Percentiles rank a stretch among this genome's conserved stretches.
phyloP scores from a whole-genome alignment of 2,329 filamentous ascomycete species.

The Acarospora socialis region DNA sequence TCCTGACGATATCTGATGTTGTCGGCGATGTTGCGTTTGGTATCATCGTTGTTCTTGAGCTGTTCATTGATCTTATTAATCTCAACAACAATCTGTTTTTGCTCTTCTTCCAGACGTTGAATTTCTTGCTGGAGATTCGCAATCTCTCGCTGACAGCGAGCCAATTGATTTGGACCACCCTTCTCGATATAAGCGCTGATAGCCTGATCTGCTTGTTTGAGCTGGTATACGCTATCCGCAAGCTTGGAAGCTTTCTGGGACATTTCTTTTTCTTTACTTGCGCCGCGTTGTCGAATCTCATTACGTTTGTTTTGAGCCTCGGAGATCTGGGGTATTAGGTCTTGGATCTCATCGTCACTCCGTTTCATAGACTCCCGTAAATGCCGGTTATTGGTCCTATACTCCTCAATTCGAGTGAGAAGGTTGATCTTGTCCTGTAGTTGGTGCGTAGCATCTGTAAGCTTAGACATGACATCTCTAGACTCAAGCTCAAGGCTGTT shows the following conservation, averaged over 20 bases:
- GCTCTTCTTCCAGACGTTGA: constrained; percentile 50
- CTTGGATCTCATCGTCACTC: constrained; percentile 58
- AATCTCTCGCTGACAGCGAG: constrained; percentile 55
- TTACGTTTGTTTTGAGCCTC: constrained; percentile 65
- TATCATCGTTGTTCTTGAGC: constrained; percentile 64
- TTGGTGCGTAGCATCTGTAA: constrained; percentile 56
- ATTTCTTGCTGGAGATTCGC: constrained; percentile 53
- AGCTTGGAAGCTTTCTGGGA: constrained; percentile 58
- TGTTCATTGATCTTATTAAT: constrained; percentile 68
- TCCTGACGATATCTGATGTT: constrained; percentile 78
- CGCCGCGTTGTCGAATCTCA: constrained; percentile 57
- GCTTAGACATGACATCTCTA: constrained; percentile 58
- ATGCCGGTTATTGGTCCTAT: constrained; percentile 52
- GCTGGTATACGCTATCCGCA: constrained; percentile 59
- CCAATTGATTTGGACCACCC: constrained; percentile 59
- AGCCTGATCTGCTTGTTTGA: constrained; percentile 59
- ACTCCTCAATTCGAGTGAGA: constrained; percentile 55
- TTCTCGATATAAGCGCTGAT: constrained; percentile 67
- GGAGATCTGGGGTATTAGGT: constrained; percentile 59
- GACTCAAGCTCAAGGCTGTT: constrained; percentile 61
- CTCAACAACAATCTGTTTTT: constrained; percentile 49
- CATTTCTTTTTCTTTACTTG: constrained; percentile 56
- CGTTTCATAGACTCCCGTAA: constrained; percentile 56
- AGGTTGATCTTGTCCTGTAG: constrained; percentile 69
- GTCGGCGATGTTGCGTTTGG: constrained; percentile 74